Conservation (phyloP, 352 stramenopile genomes). For the Phytophthora sansomeana region DNA sequence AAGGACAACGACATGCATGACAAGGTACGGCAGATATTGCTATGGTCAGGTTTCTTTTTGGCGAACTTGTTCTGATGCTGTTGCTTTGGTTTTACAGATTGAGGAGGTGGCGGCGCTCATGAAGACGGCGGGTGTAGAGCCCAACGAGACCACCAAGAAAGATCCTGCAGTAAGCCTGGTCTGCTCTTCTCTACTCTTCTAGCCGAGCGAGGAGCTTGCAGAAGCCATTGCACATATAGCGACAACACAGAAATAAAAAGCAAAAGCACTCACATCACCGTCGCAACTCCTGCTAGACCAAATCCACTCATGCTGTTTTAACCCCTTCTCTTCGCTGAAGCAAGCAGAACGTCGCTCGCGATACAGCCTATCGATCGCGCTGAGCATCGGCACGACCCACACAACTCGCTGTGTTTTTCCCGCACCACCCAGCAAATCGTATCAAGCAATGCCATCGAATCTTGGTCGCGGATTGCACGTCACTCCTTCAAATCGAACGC, state of each 20-base stretch:
- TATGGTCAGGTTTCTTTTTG: no score
- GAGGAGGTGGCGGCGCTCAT: slow-evolving; percentile 80
- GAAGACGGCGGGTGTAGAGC: slow-evolving; percentile 78
- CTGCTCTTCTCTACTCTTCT: slow-evolving; percentile 9
- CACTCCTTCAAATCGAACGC: not conserved
- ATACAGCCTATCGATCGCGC: no score
- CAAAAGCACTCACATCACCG: slow-evolving; percentile 29
- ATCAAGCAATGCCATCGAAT: not conserved
- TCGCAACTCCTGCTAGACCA: slow-evolving; percentile 3
- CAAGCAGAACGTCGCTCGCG: not conserved
- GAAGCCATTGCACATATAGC: slow-evolving; percentile 33
- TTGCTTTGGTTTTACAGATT: slow-evolving; percentile 46
- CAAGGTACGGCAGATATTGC: slow-evolving; percentile 41
- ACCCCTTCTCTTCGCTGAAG: not conserved
- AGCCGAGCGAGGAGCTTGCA: slow-evolving; percentile 12
- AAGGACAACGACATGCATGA: slow-evolving; percentile 81
- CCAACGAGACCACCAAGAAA: slow-evolving; percentile 88
- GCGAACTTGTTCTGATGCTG: not conserved
- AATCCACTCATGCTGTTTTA: no score
- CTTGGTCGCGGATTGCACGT: not conserved
- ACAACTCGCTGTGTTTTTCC: slow-evolving; percentile 13
- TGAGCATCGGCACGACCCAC: not conserved
- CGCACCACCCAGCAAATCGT: slow-evolving; percentile 18
- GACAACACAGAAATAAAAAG: slow-evolving; percentile 30
- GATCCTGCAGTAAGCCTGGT: slow-evolving; percentile 69